These are phyloP conservation scores for Backusella australiensis DNA, from an alignment of 192 early-diverging fungal species.

Conservation along the genomic window DNA sequence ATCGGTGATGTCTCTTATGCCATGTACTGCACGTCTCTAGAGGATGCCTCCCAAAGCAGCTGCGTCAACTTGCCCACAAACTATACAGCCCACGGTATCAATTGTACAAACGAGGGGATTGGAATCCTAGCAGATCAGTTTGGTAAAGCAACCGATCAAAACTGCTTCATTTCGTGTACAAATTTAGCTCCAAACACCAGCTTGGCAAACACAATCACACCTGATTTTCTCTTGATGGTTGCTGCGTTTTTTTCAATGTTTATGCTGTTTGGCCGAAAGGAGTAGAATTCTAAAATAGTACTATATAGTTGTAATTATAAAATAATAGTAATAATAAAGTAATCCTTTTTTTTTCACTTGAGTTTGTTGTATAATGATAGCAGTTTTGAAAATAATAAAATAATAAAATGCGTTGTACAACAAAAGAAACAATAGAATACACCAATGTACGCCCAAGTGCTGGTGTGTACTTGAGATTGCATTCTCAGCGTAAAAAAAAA, in stretches of 20 bases:
- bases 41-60: not conserved
- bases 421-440: not conserved
- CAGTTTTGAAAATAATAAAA: not conserved
- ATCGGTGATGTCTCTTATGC: not conserved
- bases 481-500: not conserved
- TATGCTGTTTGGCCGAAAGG: not conserved
- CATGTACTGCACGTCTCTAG: not conserved
- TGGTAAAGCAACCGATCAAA: not conserved
- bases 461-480: not conserved
- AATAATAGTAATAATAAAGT: not conserved
- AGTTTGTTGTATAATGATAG: not conserved
- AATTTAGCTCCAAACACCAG: not conserved
- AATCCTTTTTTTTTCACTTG: not conserved
- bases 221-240: not conserved
- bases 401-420: not conserved
- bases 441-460: not conserved
- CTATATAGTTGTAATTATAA: not conserved
- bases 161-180: not conserved
- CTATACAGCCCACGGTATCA: not conserved
- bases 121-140: not conserved
- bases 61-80: not conserved
- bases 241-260: not conserved
- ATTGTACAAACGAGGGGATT: not conserved
- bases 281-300: not conserved
- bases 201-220: not conserved